A percentile compares a stretch with the other conserved stretches of the same genome.
Conservation (phyloP, 2,329 filamentous ascomycete genomes). For the Neonectria hederae region DNA sequence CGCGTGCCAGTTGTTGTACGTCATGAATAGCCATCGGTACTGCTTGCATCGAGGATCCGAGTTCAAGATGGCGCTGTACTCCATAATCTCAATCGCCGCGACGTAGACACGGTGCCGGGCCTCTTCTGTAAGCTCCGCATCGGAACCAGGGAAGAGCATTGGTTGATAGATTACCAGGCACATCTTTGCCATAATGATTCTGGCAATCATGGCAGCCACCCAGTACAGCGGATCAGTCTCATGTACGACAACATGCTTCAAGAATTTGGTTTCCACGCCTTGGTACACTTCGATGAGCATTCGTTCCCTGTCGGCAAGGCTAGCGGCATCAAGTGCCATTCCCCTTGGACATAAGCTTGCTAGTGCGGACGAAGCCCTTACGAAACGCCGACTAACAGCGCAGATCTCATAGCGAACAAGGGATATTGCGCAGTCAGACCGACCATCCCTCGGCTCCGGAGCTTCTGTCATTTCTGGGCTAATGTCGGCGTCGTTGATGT, state of each 20-base stretch:
- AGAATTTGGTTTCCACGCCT: conserved; percentile 64
- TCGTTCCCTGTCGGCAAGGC: conserved; percentile 50
- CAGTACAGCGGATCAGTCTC: conserved; percentile 67
- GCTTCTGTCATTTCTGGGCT: conserved; percentile 56
- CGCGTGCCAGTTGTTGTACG: conserved; percentile 62
- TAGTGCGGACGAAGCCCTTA: conserved; percentile 47
- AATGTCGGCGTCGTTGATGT: conserved; percentile 61
- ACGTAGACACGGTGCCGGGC: conserved; percentile 75
- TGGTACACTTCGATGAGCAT: conserved; percentile 63
- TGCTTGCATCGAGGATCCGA: conserved; percentile 61
- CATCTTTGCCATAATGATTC: conserved; percentile 80
- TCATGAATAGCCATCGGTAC: conserved; percentile 61
- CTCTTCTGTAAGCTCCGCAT: conserved; percentile 66
- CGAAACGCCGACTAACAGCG: conserved; percentile 48
- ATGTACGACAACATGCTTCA: conserved; percentile 60
- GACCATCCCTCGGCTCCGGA: conserved; percentile 59
- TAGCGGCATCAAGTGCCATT: conserved; percentile 35
- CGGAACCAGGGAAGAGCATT: conserved; percentile 68
- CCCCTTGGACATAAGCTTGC: conserved; percentile 44
- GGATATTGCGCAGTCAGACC: conserved; percentile 61
- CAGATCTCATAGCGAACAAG: conserved; percentile 64
- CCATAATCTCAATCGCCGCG: conserved; percentile 78
- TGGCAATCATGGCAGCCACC: conserved; percentile 73
- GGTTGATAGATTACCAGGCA: conserved; percentile 82
- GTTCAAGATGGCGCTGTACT: conserved; percentile 72